phyloP scores from a whole-genome alignment of 2,329 filamentous ascomycete species.

The Penicillium olsonii region DNA sequence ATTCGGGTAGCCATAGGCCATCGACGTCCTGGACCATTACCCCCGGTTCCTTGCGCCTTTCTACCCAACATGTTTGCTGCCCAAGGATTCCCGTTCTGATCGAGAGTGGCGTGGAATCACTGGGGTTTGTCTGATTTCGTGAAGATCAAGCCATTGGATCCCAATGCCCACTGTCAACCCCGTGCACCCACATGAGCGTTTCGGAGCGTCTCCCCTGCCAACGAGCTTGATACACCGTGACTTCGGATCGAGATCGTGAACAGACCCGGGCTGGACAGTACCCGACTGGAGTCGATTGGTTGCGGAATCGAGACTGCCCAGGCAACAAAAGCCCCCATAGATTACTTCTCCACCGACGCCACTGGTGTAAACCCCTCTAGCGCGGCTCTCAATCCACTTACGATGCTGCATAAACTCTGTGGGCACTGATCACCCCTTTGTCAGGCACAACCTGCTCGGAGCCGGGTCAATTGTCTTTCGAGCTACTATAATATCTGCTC shows the following conservation, averaged over 20 bases:
- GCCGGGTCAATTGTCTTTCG: constrained; percentile 4
- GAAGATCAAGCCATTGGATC: constrained; percentile 15
- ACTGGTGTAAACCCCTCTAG: constrained; percentile 18
- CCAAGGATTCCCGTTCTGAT: constrained; percentile 15
- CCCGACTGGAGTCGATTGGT: constrained; percentile 11
- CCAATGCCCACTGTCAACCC: constrained; percentile 5
- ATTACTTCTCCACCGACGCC: constrained; percentile 16
- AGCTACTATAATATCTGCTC: constrained; percentile 3
- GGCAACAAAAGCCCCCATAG: constrained; percentile 10
- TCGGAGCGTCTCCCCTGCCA: constrained; percentile 11
- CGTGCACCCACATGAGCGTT: constrained; percentile 13
- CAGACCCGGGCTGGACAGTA: constrained; percentile 5
- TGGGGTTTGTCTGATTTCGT: constrained; percentile 4
- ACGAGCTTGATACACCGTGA: constrained; percentile 7
- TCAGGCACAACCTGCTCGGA: constrained; percentile 22
- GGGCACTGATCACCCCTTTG: constrained; percentile 12
- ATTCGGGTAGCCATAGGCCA: constrained; percentile 17
- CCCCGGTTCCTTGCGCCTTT: constrained; percentile 12
- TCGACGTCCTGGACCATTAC: constrained; percentile 13
- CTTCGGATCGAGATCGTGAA: constrained; percentile 22
- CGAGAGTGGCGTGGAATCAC: constrained; percentile 7
- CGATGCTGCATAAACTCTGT: constrained; percentile 14
- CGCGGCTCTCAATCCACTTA: constrained; percentile 28
- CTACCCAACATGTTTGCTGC: constrained; percentile 27
- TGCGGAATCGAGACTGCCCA: constrained; percentile 7